These are phyloP conservation scores for Solanum pimpinellifolium DNA, from an alignment of 257 asterid genomes.

Conservation along the genomic window DNA sequence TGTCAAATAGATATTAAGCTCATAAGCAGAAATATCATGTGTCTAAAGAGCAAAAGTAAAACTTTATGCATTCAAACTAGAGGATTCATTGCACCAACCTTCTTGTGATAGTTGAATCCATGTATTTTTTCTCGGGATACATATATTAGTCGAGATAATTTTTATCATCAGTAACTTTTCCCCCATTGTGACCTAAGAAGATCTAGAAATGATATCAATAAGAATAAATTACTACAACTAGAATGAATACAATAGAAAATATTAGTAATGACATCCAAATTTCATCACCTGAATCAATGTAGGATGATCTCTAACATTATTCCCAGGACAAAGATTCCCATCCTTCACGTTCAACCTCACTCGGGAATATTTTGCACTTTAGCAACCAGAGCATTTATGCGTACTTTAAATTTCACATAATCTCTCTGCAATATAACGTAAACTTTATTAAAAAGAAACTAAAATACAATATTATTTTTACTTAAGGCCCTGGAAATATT, in stretches of 20 bases:
- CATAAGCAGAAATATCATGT: no score
- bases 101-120: no score
- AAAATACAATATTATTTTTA: neutral
- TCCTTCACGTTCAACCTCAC: constrained; percentile 26
- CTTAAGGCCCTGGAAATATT: neutral
- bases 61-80: no score
- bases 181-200: constrained; percentile 14
- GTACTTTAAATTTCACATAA: constrained; percentile 23
- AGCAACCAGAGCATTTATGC: constrained; percentile 12
- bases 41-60: no score
- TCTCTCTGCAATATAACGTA: constrained; percentile 14
- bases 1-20: no score
- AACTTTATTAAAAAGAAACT: neutral
- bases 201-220: constrained; percentile 1
- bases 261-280: neutral
- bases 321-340: constrained; percentile 29
- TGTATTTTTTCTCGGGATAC: no score
- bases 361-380: constrained; percentile 20
- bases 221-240: neutral
- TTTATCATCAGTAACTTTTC: constrained; percentile 2
- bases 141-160: neutral
- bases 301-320: constrained; percentile 19
- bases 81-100: no score
- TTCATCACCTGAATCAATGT: constrained; percentile 21
- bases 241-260: neutral